Base-by-base conservation (phyloP, 2,329 filamentous ascomycete genomes). In the Penicillium sp. region DNA sequence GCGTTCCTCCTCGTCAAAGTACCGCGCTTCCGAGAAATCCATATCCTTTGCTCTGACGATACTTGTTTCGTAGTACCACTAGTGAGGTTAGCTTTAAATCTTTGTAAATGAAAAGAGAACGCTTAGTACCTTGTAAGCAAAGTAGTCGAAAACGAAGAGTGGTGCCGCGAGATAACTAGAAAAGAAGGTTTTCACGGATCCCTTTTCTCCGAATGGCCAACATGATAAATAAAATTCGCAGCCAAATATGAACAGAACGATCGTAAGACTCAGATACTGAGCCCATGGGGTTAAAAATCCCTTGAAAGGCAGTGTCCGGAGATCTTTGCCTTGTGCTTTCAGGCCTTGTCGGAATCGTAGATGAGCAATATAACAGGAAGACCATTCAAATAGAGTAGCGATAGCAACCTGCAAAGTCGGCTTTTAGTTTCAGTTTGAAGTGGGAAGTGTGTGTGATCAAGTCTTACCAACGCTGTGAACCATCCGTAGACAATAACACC, bases 141-240 rank as follows among this genome's bases (percentile, higher is more conserved):
- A 59, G 37, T 69, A 70, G 51, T 71, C 68, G 34, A 69, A 60
- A 34, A 65, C 48, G 52, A 70, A 71, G 31, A 71, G 51, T 6
- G 70, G 70, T 7, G 65, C 69, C 2, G 67, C 66, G 1, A 72
- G 58, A 31, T 71, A 72, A 10, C 65, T 63, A 2, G 67, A 66
- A 47, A 71, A 71, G 60, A 71, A 72, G 18, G 57, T 67, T 54
- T 62, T 68, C 4, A 62, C 68, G 3, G 62, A 66, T 4, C 63
- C 67, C 24, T 67, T 65, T 39, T 61, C 69, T 2, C 64, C 64
- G 21, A 72, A 68, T 3, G 67, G 70, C 45, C 57, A 68, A 19
- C 69, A 63, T 3, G 67, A 60, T 21, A 71, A 56, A 40, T 72
- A 71, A 44, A 72, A 71, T 44, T 72, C 67, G 48, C 67, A 69